Evolutionary conservation across 2,329 filamentous ascomycete genomes (phyloP), one percentile per base, ranked within the genome.

Genomic region (Microthyrium microscopicum): DNA sequence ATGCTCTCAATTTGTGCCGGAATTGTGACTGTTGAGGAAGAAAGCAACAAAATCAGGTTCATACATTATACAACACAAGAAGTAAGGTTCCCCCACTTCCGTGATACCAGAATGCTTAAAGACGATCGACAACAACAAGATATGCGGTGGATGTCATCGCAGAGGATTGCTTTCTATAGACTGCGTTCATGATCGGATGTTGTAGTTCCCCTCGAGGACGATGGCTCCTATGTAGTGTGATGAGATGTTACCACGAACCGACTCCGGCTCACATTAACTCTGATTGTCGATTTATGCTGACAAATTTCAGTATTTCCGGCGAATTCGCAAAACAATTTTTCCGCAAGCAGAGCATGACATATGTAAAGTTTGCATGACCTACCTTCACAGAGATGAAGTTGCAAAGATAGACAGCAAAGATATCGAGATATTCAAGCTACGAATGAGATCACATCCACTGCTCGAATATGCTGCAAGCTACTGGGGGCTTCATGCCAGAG

Each of bases 391-490:
- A 8, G 16, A 20, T 9, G 15, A 5, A 8, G 18, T 31, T 20
- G 11, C 8, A 9, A 31, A 9, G 5, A 19, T 15, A 9, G 9
- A 12, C 6, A 19, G 29, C 18, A 31, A 17, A 5, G 9, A 7
- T 8, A 9, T 19, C 8, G 9, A 20, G n/a, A 26, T 8, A 15
- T 31, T 17, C 9, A 19, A 17, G 9, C 6, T 19, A 15, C 29
- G 29, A 31, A 6, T 19, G 9, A 6, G 9, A 9, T 7, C 9
- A 15, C 9, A 19, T 31, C 13, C 18, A 9, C 18, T 31, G 8
- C 17, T 20, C 5, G 21, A n/a, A 8, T 36, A 36, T 19, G 27
- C 32, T n/a, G 31, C 20, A 5, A 16, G n/a, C 9, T 36, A 36
- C 20, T 36, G 31, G 34, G 8, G 9, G 5, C 17, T 16, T 5